Base-by-base conservation (phyloP, 2,329 filamentous ascomycete genomes). In the Chrysoporthe austroafricana region DNA sequence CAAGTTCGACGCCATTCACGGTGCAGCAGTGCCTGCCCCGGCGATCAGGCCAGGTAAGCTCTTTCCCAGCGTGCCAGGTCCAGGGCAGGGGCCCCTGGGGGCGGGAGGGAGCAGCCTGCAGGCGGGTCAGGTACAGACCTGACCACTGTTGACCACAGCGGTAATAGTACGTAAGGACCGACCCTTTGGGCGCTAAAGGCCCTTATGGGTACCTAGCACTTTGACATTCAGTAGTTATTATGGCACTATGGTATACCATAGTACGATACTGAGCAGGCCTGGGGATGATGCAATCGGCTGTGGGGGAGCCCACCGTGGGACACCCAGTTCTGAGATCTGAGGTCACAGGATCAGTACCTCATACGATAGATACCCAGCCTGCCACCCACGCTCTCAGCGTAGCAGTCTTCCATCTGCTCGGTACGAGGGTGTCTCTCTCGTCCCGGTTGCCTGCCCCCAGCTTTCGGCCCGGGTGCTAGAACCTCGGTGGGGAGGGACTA, bases 41-140 rank as follows among this genome's bases (percentile, higher is more conserved):
- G 26, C 43, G 59, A 61, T 61, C 59, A 61, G 59, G 59, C 59
- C 59, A 61, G 59, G 59, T 61, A 48, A 61, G 59, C 59, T 61
- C n/a, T 18, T 46, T 61, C 26, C 59, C 34, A 16, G 42, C 26
- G 42, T 32, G 26, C 3, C 8, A 11, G 34, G 11, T 6, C 21
- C 21, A 2, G 50, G 32, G 26, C 26, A 26, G 26, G 50, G 44
- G 18, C 44, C 44, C 44, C 9, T 5, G 36, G 36, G 6, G 36
- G 36, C 36, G 36, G 36, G 26, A 21, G 50, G 50, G 54, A 21
- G 34, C 18, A 58, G 36, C 54, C 16, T 36, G 34, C 9, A 34
- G 36, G 54, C 36, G 56, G 56, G 36, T n/a, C 56, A 58, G 56
- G 32, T 42, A 58, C 34, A 11, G 16, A 34, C 2, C 32, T 3